Conservation (phyloP, 2,329 filamentous ascomycete genomes). For the Seiridium unicorne region DNA sequence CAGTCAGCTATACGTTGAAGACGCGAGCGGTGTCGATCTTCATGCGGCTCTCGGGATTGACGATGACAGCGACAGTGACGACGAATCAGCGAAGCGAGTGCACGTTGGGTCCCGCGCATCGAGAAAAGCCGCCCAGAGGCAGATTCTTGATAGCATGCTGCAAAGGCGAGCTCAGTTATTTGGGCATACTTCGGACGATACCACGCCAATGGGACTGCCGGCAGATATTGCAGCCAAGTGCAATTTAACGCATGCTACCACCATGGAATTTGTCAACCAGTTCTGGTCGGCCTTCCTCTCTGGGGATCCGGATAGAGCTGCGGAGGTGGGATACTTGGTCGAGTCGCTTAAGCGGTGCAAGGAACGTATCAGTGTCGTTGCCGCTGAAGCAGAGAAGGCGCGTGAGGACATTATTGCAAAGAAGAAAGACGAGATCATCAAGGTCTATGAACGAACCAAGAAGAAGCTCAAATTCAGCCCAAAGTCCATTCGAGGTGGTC, state of each 20-base stretch:
- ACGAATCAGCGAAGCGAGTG: constrained; percentile 51
- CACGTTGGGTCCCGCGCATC: constrained; percentile 71
- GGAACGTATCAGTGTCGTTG: constrained; percentile 77
- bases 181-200: constrained; percentile 45
- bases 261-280: constrained; percentile 92
- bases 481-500: constrained; percentile 70
- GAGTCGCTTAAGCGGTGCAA: constrained; percentile 78
- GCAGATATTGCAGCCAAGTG: constrained; percentile 57
- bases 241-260: constrained; percentile 80
- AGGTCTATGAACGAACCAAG: constrained; percentile 69
- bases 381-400: constrained; percentile 74
- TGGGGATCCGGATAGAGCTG: constrained; percentile 76
- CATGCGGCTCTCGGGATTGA: constrained; percentile 65
- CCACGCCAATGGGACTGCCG: constrained; percentile 55
- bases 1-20: constrained; percentile 45
- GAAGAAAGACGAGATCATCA: constrained; percentile 68
- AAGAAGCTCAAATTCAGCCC: constrained; percentile 71
- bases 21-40: constrained; percentile 55
- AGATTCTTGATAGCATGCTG: constrained; percentile 64
- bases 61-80: constrained; percentile 68
- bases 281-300: constrained; percentile 95
- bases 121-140: constrained; percentile 61
- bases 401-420: constrained; percentile 65
- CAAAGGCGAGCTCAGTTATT: constrained; percentile 60
- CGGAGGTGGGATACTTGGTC: constrained; percentile 77